Evolutionary conservation across 2,329 filamentous ascomycete genomes (phyloP).

Genomic region (Rachicladosporium sp.): DNA sequence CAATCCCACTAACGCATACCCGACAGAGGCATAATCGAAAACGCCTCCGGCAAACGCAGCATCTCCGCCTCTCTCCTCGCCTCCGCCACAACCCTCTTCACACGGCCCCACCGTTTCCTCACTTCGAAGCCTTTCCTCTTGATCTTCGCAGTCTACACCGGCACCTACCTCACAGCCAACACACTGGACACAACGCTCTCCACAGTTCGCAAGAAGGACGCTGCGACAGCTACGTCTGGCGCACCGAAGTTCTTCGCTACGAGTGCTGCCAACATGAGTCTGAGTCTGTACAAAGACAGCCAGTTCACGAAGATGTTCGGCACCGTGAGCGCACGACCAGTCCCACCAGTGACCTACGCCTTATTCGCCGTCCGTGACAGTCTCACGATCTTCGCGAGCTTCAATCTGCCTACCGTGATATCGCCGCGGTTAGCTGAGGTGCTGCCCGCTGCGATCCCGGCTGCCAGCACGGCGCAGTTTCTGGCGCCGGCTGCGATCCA

Average conservation of each 20-base stretch:
- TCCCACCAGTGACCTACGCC: conserved; percentile 58
- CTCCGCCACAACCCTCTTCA: conserved; percentile 45
- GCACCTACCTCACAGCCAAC: conserved; percentile 85
- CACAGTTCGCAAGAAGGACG: conserved; percentile 45
- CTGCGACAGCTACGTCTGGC: conserved; percentile 57
- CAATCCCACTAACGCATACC: background rate
- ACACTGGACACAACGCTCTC: conserved; percentile 67
- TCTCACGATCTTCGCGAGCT: conserved; percentile 80
- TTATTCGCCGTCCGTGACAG: conserved; percentile 76
- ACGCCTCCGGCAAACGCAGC: conserved; percentile 56
- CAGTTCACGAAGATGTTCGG: conserved; percentile 77
- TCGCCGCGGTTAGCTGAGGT: conserved; percentile 49
- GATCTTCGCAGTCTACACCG: conserved; percentile 62
- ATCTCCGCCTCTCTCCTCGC: conserved; percentile 47
- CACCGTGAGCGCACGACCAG: conserved; percentile 39
- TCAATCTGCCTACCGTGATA: conserved; percentile 74
- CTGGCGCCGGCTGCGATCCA: conserved; percentile 68
- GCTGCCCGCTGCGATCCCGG: conserved; percentile 40
- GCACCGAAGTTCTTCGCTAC: conserved; percentile 71
- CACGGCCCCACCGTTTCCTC: conserved; percentile 49
- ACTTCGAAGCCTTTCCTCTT: conserved; percentile 55
- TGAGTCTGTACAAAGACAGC: conserved; percentile 84
- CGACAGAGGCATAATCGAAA: conserved; percentile 63
- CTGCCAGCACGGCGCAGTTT: conserved; percentile 56
- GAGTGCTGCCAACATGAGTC: conserved; percentile 66